Evolutionary conservation across 495 filamentous ascomycete species (phyloP).

Genomic region (Astrothelium macrocarpum): DNA sequence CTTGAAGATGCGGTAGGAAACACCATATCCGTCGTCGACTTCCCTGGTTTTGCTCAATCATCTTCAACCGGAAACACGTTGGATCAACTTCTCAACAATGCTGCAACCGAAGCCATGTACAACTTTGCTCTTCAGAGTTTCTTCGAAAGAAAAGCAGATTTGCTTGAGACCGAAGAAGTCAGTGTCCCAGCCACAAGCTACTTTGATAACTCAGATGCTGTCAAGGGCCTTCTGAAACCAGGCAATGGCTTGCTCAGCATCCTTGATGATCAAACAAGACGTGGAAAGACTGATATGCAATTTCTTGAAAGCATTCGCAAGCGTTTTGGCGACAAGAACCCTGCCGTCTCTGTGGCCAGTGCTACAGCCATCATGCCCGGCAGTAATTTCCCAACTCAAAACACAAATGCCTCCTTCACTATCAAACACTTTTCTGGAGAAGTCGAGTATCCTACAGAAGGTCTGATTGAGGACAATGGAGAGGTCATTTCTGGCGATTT

Average conservation of each 20-base stretch:
- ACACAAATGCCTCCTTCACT: conserved; percentile 67
- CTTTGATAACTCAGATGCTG: conserved; percentile 93
- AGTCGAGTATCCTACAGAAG: conserved; percentile 83
- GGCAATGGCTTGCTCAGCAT: conserved; percentile 90
- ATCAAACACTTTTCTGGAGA: conserved; percentile 94
- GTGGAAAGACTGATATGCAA: conserved; percentile 78
- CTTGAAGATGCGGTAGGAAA: conserved; percentile 81
- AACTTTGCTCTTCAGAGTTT: conserved; percentile 91
- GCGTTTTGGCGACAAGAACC: conserved; percentile 88
- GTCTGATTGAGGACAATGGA: conserved; percentile 85
- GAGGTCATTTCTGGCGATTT: conserved; percentile 92
- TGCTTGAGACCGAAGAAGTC: conserved; percentile 87
- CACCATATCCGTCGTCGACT: conserved; percentile 90
- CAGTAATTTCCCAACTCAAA: conserved; percentile 73
- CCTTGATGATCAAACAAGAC: conserved; percentile 85
- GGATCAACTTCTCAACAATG: conserved; percentile 91
- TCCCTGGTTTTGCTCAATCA: conserved; percentile 84
- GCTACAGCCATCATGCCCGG: conserved; percentile 60
- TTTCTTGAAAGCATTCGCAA: conserved; percentile 82
- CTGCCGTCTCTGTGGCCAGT: conserved; percentile 68
- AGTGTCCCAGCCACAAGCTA: conserved; percentile 83
- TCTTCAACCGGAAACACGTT: conserved; percentile 72
- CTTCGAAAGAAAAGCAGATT: conserved; percentile 84
- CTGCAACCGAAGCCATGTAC: conserved; percentile 82
- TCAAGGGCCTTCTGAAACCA: conserved; percentile 78